Percentiles rank a stretch among this genome's conserved stretches.
These are phyloP conservation scores for Gnomoniopsis smithogilvyi DNA, from an alignment of 2,329 filamentous ascomycete species.

Conservation along the genomic window DNA sequence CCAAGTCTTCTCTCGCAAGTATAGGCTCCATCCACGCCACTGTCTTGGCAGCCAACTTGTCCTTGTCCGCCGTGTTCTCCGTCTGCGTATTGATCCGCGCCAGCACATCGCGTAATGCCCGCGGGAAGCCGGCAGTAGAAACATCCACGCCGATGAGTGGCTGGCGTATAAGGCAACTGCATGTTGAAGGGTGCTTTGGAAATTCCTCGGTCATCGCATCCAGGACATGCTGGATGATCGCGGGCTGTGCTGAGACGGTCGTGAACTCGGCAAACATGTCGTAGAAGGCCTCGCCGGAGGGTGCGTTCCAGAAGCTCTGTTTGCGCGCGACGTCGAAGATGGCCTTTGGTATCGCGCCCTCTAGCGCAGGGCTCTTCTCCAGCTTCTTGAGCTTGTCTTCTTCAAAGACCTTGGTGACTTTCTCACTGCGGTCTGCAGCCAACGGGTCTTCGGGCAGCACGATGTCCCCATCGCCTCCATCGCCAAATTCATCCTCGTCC, in stretches of 20 bases:
- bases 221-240: constrained; percentile 72
- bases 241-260: constrained; percentile 59
- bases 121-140: constrained; percentile 68
- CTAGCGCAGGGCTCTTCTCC: constrained; percentile 76
- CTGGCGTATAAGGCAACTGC: constrained; percentile 68
- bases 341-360: constrained; percentile 89
- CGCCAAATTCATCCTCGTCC: constrained; percentile 46
- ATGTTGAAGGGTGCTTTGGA: constrained; percentile 59
- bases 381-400: constrained; percentile 48
- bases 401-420: constrained; percentile 41
- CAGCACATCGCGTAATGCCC: constrained; percentile 64
- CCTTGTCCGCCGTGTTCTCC: constrained; percentile 42
- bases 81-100: constrained; percentile 54
- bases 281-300: constrained; percentile 74
- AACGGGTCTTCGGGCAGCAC: constrained; percentile 43
- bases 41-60: constrained; percentile 45
- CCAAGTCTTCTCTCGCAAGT: constrained; percentile 46
- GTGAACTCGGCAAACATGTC: constrained; percentile 71
- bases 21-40: constrained; percentile 53
- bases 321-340: constrained; percentile 86
- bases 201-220: constrained; percentile 57
- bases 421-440: constrained; percentile 26
- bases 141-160: constrained; percentile 64
- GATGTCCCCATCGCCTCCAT: constrained; percentile 37
- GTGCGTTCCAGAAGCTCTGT: constrained; percentile 66